These are phyloP conservation scores for Cucumis hystrix DNA, from an alignment of 306 rosid genomes.

Conservation along the genomic window DNA sequence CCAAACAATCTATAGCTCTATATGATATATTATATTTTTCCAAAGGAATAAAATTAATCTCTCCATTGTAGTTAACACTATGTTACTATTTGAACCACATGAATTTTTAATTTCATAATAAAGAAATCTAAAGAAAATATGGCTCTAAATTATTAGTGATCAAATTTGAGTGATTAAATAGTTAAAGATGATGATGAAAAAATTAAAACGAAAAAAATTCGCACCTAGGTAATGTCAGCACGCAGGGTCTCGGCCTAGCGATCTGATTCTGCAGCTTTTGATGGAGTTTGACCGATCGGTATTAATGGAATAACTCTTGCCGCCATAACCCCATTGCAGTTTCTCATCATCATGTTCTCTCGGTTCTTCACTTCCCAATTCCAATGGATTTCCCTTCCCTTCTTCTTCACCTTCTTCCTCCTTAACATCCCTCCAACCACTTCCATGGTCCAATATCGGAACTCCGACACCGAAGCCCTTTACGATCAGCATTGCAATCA, in stretches of 20 bases:
- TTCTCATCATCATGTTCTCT: background rate
- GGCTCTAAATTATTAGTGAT: too few species aligned
- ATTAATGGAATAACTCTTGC: background rate
- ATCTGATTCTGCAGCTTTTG: background rate
- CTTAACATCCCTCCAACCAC: constrained; percentile 11
- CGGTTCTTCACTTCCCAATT: background rate
- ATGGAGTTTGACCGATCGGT: background rate
- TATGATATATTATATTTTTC: too few species aligned
- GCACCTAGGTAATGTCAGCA: background rate
- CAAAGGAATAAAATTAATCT: too few species aligned
- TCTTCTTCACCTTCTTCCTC: constrained; percentile 13
- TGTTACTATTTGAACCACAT: too few species aligned
- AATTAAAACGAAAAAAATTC: background rate
- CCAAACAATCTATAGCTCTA: too few species aligned
- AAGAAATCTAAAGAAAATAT: too few species aligned
- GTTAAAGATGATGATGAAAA: too few species aligned
- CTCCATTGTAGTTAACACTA: too few species aligned
- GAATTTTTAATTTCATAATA: too few species aligned
- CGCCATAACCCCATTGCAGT: background rate
- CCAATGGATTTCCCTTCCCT: background rate
- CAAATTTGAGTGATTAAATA: too few species aligned
- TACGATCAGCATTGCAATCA: constrained; percentile 40
- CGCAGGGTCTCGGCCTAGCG: background rate
- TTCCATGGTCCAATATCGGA: background rate
- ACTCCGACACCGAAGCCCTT: constrained; percentile 1